Evolutionary conservation across 306 rosid species (phyloP).

Genomic region (Quercus dentata): DNA sequence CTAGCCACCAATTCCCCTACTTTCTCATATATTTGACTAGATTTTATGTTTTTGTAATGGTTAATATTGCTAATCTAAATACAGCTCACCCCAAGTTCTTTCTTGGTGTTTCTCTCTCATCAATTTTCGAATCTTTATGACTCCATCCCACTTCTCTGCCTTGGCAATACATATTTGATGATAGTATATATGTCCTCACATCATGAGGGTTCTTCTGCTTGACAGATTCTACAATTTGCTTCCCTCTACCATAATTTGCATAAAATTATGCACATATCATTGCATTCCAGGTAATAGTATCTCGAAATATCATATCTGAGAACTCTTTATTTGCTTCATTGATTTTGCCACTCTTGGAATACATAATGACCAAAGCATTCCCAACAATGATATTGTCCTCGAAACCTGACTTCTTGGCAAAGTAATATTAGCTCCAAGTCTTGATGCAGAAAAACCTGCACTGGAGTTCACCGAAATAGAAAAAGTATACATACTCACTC

Average conservation of each 20-base stretch:
- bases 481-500: background rate
- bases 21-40: constrained; percentile 27
- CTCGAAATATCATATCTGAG: constrained; percentile 29
- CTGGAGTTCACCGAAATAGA: constrained; percentile 50
- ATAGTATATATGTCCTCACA: constrained; percentile 27
- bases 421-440: constrained; percentile 53
- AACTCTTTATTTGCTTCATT: constrained; percentile 51
- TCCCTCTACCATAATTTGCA: constrained; percentile 24
- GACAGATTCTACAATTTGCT: constrained; percentile 26
- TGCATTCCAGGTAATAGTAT: constrained; percentile 53
- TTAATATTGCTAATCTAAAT: constrained; percentile 27
- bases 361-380: constrained; percentile 63
- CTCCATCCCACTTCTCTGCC: constrained; percentile 36
- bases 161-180: constrained; percentile 41
- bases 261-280: constrained; percentile 51
- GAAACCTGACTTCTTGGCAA: constrained; percentile 52
- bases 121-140: constrained; percentile 32
- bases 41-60: constrained; percentile 27
- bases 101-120: constrained; percentile 36
- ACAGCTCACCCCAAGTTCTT: constrained; percentile 48
- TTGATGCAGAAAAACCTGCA: constrained; percentile 47
- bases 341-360: constrained; percentile 61
- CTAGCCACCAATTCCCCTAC: constrained; percentile 26
- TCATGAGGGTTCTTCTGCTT: constrained; percentile 33
- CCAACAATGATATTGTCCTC: constrained; percentile 38